Evolutionary conservation across 78 protist species (phyloP), one percentile per base, ranked within the genome.

Genomic region (Dictyostelium firmibasis): DNA sequence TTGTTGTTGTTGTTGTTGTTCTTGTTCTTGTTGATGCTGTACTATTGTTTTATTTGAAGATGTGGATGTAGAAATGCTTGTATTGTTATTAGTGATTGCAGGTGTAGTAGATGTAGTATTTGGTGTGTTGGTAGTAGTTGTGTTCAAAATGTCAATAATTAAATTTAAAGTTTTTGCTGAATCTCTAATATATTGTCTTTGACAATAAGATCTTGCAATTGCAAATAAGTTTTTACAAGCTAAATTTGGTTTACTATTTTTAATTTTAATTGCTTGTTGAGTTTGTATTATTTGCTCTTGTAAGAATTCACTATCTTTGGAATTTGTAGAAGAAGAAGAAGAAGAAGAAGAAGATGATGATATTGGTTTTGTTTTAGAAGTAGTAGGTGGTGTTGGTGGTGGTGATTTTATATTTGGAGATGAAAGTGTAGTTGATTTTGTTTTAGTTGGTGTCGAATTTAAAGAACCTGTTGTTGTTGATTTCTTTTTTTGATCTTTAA

Each of bases 141-240:
- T 64, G 64, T 43, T 69, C 20, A 81, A 35, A 16, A 82, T 35
- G 20, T 60, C 75, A 4, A 82, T 11, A 14, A 82, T 31, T 44
- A 44, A 33, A 33, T 60, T 16, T 41, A 89, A n/a, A 47, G 81
- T 79, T 43, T 41, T 38, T n/a, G 94, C 86, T 44, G 88, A 81
- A 41, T 89, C 94, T 47, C 64, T 89, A 23, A 89, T 81, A 75
- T 64, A 64, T 27, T 89, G 84, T 29, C 31, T 31, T 9, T 57
- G 78, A n/a, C 82, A 35, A 69, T 89, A 89, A 1, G 57, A 64
- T 47, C 83, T 89, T 0, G 94, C 86, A 11, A 84, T 79, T 64
- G 50, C 29, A 47, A 78, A 89, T 67, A 89, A 50, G 31, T 81
- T 89, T 43, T 89, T 89, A 53, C 84, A 47, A 27, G 94, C 60